A percentile compares a stretch with the other conserved stretches of the same genome.
Evolutionary conservation across 495 filamentous ascomycete genomes (phyloP).

Genomic region (Aspergillus biplanus): DNA sequence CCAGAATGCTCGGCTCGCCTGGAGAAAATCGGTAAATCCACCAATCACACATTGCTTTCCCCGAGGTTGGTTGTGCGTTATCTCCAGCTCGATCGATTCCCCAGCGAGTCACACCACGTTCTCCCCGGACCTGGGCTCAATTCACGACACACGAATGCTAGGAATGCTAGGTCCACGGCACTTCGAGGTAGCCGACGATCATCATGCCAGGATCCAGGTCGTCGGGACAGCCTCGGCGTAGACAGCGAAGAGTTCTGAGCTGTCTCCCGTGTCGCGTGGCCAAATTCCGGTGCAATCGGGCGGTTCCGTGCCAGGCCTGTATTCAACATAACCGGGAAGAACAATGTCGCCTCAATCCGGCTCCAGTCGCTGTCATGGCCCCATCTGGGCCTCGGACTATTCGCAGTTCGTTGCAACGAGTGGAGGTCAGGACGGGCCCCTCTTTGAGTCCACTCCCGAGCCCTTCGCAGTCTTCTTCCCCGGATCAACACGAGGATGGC

Average conservation of each 20-base stretch:
- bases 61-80: no score
- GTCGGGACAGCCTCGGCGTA: no score
- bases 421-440: neutral
- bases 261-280: neutral
- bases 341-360: neutral
- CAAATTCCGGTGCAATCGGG: neutral
- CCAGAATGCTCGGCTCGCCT: no score
- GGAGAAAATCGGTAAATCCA: no score
- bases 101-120: no score
- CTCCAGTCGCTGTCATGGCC: neutral
- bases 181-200: no score
- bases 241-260: conserved; percentile 1
- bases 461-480: neutral
- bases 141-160: no score
- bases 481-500: neutral
- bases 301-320: neutral
- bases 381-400: neutral
- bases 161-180: no score
- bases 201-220: no score
- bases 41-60: no score
- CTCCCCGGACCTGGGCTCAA: no score
- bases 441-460: neutral
- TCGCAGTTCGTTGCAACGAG: neutral
- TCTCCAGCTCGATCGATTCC: no score
- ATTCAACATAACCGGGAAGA: neutral